phyloP scores from a whole-genome alignment of 1,284 basidiomycete genomes.

The Malassezia brasiliensis region DNA sequence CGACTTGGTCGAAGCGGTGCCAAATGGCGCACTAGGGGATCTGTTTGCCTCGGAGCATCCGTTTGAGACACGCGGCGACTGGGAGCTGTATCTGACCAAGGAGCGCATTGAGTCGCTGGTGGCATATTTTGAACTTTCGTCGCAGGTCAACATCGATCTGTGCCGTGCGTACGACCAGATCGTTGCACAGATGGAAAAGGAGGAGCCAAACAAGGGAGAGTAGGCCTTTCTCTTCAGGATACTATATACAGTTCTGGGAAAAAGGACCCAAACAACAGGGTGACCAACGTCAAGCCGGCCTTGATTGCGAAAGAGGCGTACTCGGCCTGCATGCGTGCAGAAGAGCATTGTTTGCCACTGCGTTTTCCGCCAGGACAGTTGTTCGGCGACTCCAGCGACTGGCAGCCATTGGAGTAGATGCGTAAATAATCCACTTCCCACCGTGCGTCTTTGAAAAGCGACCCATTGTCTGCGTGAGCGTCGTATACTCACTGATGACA shows the following conservation, averaged over 20 bases:
- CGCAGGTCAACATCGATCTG: slow-evolving; percentile 19
- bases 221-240: neutral
- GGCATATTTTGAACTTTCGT: slow-evolving; percentile 12
- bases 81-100: slow-evolving; percentile 7
- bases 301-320: no score
- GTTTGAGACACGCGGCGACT: neutral
- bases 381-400: neutral
- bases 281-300: no score
- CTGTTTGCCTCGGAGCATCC: neutral
- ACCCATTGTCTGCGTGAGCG: slow-evolving; percentile 19
- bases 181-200: slow-evolving; percentile 3
- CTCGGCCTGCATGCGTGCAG: neutral
- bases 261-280: neutral
- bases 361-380: neutral
- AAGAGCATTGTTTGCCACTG: neutral
- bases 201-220: no score
- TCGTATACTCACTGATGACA: neutral
- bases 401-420: slow-evolving; percentile 19
- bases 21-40: neutral
- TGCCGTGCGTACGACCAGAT: slow-evolving; percentile 18
- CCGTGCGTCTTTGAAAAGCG: slow-evolving; percentile 24
- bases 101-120: slow-evolving; percentile 7
- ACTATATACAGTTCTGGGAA: neutral
- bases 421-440: slow-evolving; percentile 38
- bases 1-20: slow-evolving; percentile 25